Evolutionary conservation across 768 basidiomycete genomes (phyloP).

Genomic region (Mycena amicta): DNA sequence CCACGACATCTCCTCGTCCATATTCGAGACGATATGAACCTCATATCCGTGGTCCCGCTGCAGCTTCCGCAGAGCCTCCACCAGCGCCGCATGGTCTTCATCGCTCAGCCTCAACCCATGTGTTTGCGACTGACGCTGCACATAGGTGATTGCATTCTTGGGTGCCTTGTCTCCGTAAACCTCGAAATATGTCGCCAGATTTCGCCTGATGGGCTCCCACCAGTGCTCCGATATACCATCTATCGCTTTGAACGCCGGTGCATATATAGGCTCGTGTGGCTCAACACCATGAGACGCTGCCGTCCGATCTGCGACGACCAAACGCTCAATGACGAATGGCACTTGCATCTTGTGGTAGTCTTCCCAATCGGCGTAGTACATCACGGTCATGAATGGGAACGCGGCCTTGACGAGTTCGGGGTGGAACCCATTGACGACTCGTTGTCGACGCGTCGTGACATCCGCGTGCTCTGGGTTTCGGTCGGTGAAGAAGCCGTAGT

Average conservation of each 20-base stretch:
- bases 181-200: slow-evolving; percentile 47
- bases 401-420: slow-evolving; percentile 71
- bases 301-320: slow-evolving; percentile 77
- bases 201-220: slow-evolving; percentile 65
- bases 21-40: slow-evolving; percentile 54
- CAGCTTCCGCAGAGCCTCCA: slow-evolving; percentile 58
- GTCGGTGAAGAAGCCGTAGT: slow-evolving; percentile 62
- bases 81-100: slow-evolving; percentile 62
- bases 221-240: slow-evolving; percentile 54
- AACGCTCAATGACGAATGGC: slow-evolving; percentile 74
- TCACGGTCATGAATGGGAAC: slow-evolving; percentile 68
- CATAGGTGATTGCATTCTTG: slow-evolving; percentile 64
- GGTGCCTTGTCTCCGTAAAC: slow-evolving; percentile 32
- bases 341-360: slow-evolving; percentile 70
- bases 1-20: slow-evolving; percentile 55
- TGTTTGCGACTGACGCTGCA: slow-evolving; percentile 60
- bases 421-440: slow-evolving; percentile 68
- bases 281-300: slow-evolving; percentile 51
- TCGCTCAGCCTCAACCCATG: slow-evolving; percentile 52
- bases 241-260: slow-evolving; percentile 43
- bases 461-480: slow-evolving; percentile 38
- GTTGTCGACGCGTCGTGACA: slow-evolving; percentile 41
- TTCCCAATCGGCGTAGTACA: slow-evolving; percentile 76
- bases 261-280: slow-evolving; percentile 42
- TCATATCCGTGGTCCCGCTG: slow-evolving; percentile 54